phyloP scores from a whole-genome alignment of 2,329 filamentous ascomycete species.

The Aspergillus novofumigatus region DNA sequence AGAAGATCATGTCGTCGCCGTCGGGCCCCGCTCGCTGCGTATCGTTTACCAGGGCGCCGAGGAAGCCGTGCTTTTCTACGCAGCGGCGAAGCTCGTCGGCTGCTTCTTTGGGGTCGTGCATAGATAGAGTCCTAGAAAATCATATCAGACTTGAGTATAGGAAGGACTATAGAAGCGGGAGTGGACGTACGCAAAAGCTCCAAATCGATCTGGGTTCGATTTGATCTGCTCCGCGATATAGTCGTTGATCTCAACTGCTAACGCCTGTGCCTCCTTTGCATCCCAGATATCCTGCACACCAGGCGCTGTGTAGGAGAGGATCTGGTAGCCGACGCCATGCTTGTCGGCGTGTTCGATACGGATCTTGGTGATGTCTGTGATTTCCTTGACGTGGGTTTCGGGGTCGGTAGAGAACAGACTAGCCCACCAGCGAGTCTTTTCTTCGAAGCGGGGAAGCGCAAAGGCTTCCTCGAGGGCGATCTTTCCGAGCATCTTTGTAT shows the following conservation, averaged over 20 bases:
- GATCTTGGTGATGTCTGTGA: constrained; percentile 45
- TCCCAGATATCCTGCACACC: constrained; percentile 48
- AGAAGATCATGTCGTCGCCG: constrained; percentile 61
- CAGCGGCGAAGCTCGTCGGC: constrained; percentile 42
- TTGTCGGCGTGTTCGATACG: constrained; percentile 43
- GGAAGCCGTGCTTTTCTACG: constrained; percentile 57
- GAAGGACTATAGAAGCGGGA: neutral
- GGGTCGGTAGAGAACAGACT: constrained; percentile 56
- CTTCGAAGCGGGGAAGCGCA: constrained; percentile 54
- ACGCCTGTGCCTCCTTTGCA: constrained; percentile 39
- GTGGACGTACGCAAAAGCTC: constrained; percentile 39
- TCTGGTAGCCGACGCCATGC: constrained; percentile 46
- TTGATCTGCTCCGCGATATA: constrained; percentile 44
- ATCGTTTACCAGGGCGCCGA: constrained; percentile 60
- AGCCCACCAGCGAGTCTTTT: constrained; percentile 60
- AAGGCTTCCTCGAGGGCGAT: constrained; percentile 61
- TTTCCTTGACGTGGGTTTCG: constrained; percentile 56
- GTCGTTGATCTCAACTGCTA: constrained; percentile 46
- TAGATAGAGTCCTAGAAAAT: constrained; percentile 29
- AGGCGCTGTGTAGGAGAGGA: constrained; percentile 47
- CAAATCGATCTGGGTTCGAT: constrained; percentile 39
- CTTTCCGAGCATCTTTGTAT: constrained; percentile 52
- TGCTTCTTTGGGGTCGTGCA: constrained; percentile 40
- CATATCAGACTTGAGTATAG: neutral
- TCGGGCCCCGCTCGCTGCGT: constrained; percentile 56